Conservation (phyloP, 768 basidiomycete genomes). For the Russula vinacea region DNA sequence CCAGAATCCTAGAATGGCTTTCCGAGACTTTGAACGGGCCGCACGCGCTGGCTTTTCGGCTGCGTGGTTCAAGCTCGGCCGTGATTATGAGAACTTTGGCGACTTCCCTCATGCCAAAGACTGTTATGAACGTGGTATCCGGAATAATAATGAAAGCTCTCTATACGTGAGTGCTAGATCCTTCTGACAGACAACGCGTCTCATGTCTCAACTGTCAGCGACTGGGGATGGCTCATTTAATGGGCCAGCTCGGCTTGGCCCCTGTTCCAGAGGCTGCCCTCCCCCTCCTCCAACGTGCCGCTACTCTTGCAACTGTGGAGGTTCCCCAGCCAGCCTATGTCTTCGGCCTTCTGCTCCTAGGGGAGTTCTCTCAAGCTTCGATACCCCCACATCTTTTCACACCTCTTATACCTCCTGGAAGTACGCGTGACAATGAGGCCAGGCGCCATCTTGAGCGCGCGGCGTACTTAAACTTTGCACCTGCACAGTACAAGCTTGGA, state of each 20-base stretch:
- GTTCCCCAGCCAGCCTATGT: conserved; percentile 87
- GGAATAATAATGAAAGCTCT: conserved; percentile 71
- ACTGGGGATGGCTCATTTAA: conserved; percentile 87
- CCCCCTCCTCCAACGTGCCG: conserved; percentile 72
- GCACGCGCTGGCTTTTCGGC: conserved; percentile 70
- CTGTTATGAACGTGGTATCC: conserved; percentile 82
- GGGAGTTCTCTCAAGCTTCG: conserved; percentile 71
- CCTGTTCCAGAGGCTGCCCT: conserved; percentile 56
- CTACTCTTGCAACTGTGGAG: conserved; percentile 67
- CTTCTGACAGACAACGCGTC: conserved; percentile 21
- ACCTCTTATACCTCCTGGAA: conserved; percentile 52
- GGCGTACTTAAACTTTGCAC: conserved; percentile 79
- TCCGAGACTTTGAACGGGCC: conserved; percentile 83
- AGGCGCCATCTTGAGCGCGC: conserved; percentile 77
- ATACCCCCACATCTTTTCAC: conserved; percentile 51
- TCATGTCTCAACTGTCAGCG: conserved; percentile 48
- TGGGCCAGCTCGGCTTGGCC: conserved; percentile 76
- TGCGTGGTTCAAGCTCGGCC: conserved; percentile 91
- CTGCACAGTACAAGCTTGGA: conserved; percentile 90
- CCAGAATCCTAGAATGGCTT: conserved; percentile 73
- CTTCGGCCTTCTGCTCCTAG: conserved; percentile 80
- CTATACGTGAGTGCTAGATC: conserved; percentile 51
- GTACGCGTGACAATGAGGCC: conserved; percentile 55
- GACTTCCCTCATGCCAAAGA: conserved; percentile 72
- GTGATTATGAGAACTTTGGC: conserved; percentile 88